Conservation (phyloP, 2,329 filamentous ascomycete genomes). For the Colletotrichum viniferum region DNA sequence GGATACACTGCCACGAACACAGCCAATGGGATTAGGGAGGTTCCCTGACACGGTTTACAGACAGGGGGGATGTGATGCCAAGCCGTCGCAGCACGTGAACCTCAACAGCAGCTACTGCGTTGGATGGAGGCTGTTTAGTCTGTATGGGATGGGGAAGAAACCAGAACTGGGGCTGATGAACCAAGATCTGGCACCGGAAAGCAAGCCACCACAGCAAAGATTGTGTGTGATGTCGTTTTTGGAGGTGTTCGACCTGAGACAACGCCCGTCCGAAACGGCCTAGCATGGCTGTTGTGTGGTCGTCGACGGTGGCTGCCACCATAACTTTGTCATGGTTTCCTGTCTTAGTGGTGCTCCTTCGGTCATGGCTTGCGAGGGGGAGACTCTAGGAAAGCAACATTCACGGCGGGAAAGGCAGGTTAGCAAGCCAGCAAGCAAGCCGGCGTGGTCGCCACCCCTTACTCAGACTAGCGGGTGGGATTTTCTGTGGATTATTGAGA, state of each 20-base stretch:
- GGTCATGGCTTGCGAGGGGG: neutral
- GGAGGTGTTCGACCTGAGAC: constrained; percentile 15
- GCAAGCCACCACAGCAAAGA: neutral
- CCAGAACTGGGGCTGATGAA: neutral
- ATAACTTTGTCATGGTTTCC: neutral
- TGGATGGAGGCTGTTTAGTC: neutral
- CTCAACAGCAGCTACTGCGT: neutral
- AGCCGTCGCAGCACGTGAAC: constrained; percentile 1
- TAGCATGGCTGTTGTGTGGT: neutral
- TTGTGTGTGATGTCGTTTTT: neutral
- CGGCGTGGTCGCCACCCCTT: neutral
- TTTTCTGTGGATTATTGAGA: neutral
- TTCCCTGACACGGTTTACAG: neutral
- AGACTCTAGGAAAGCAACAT: neutral
- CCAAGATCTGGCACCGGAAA: constrained; percentile 5
- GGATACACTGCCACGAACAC: neutral
- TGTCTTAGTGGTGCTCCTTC: neutral
- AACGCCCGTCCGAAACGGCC: constrained; percentile 5
- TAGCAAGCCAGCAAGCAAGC: neutral
- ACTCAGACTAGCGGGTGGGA: neutral
- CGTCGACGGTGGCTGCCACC: neutral
- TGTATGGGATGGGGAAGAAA: neutral
- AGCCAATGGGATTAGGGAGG: neutral
- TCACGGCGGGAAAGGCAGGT: neutral
- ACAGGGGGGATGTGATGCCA: neutral